phyloP scores from a whole-genome alignment of 2,329 filamentous ascomycete species.

The Camptophora hylomeconis region DNA sequence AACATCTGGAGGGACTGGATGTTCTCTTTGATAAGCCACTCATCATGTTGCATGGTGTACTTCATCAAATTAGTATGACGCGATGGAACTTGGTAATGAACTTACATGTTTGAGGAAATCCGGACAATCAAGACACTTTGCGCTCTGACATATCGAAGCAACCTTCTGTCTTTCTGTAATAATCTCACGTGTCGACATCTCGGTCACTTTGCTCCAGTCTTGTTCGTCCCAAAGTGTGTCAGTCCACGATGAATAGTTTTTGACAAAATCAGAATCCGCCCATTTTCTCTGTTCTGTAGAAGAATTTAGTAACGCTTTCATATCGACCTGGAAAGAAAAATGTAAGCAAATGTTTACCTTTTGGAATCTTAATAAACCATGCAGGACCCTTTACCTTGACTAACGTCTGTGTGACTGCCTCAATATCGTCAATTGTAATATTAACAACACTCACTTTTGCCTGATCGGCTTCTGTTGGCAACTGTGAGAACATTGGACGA shows the following conservation, averaged over 20 bases:
- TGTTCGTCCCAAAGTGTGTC: constrained; percentile 69
- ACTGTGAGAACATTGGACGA: constrained; percentile 50
- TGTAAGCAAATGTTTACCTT: constrained; percentile 27
- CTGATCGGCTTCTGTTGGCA: constrained; percentile 54
- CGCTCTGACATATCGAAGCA: constrained; percentile 48
- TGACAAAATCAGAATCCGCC: constrained; percentile 56
- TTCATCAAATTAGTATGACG: constrained; percentile 25
- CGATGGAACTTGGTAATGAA: constrained; percentile 14
- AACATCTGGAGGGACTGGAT: constrained; percentile 76
- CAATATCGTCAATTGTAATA: constrained; percentile 64
- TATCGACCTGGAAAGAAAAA: constrained; percentile 21
- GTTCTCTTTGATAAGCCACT: constrained; percentile 92
- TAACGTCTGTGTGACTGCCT: constrained; percentile 65
- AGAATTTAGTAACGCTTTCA: constrained; percentile 26
- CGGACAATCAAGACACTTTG: constrained; percentile 56
- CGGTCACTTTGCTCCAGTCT: constrained; percentile 67
- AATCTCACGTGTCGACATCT: constrained; percentile 67
- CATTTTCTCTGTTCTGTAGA: constrained; percentile 38
- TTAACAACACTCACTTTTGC: constrained; percentile 56
- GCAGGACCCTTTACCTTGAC: constrained; percentile 37
- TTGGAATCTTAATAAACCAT: constrained; percentile 37
- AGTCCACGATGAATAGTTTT: constrained; percentile 61
- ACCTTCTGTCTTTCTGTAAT: constrained; percentile 57
- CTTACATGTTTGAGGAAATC: constrained; percentile 78
- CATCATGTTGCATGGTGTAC: constrained; percentile 93